Conservation (phyloP, 192 early-diverging fungal genomes). For the Coemansia sp. region DNA sequence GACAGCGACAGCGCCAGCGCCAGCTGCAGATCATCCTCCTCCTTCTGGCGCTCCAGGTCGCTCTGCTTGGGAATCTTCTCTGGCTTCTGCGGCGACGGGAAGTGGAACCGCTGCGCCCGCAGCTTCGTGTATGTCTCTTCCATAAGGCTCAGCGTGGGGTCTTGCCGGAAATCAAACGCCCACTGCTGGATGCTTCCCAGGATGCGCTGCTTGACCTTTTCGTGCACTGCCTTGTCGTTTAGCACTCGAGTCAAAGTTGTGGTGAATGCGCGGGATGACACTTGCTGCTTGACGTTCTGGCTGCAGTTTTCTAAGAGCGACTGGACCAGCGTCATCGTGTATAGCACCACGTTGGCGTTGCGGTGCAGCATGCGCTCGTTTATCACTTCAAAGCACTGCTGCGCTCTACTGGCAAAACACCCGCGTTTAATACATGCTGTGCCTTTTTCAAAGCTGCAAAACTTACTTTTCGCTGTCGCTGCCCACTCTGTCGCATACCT, state of each 20-base stretch:
- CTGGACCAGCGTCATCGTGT: constrained; percentile 74
- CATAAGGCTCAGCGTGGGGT: constrained; percentile 78
- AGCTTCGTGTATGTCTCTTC: constrained; percentile 66
- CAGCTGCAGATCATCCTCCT: constrained; percentile 92
- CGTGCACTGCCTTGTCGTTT: constrained; percentile 72
- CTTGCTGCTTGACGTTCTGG: constrained; percentile 71
- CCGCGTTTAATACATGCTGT: no score
- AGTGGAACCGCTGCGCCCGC: constrained; percentile 53
- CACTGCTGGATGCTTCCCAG: constrained; percentile 90
- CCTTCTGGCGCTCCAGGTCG: constrained; percentile 82
- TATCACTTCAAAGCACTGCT: constrained; percentile 67
- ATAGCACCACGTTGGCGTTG: constrained; percentile 80
- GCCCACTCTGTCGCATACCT: constrained; percentile 68
- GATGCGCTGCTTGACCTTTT: constrained; percentile 74
- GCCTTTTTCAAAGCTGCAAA: no score
- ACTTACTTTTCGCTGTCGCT: constrained; percentile 39
- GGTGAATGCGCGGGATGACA: constrained; percentile 84
- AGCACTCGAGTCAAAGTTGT: constrained; percentile 72
- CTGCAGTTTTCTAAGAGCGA: constrained; percentile 90
- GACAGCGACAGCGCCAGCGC: constrained; percentile 89
- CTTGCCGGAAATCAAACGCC: constrained; percentile 77
- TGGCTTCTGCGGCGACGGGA: constrained; percentile 78
- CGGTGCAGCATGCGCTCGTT: constrained; percentile 70
- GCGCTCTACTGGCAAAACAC: constrained; percentile 63
- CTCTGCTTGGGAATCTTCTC: constrained; percentile 68